phyloP scores from a whole-genome alignment of 768 basidiomycete genomes.

The Pleurotus citrinopileatus region DNA sequence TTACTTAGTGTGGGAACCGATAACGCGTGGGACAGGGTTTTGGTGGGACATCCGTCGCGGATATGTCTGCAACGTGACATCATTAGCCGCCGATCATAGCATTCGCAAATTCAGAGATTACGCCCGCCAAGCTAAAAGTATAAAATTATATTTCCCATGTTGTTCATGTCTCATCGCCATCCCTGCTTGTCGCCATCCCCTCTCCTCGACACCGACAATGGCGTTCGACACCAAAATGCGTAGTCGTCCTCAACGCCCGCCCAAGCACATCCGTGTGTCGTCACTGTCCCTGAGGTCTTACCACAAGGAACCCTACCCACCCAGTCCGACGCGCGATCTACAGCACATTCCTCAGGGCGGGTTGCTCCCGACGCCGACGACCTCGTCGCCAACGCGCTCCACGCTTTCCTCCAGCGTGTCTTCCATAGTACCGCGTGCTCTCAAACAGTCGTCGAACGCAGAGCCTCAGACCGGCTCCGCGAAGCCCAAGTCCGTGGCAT shows the following conservation, averaged over 20 bases:
- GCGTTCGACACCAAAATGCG: conserved; percentile 2
- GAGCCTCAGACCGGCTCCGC: background rate
- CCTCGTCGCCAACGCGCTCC: conserved; percentile 2
- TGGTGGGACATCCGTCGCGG: background rate
- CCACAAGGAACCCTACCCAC: conserved; percentile 8
- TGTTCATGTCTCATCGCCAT: no score
- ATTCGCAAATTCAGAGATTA: background rate
- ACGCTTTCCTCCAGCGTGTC: background rate
- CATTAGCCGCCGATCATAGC: background rate
- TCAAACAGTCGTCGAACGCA: conserved; percentile 4
- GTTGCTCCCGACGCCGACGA: conserved; percentile 5
- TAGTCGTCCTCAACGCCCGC: background rate
- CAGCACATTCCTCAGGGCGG: background rate
- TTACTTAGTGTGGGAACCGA: background rate
- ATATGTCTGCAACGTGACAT: background rate
- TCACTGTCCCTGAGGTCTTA: conserved; percentile 5
- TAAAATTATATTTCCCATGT: background rate
- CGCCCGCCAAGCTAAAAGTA: background rate
- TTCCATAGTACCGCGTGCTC: conserved; percentile 13
- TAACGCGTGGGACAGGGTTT: no score
- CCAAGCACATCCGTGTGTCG: conserved; percentile 7
- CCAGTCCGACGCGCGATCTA: background rate
- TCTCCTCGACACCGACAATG: conserved; percentile 2
- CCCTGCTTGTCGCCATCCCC: background rate
- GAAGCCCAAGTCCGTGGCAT: conserved; percentile 27